A percentile compares a stretch with the other conserved stretches of the same genome.
Conservation (phyloP, 2,329 filamentous ascomycete genomes). For the Alternaria conjuncta region DNA sequence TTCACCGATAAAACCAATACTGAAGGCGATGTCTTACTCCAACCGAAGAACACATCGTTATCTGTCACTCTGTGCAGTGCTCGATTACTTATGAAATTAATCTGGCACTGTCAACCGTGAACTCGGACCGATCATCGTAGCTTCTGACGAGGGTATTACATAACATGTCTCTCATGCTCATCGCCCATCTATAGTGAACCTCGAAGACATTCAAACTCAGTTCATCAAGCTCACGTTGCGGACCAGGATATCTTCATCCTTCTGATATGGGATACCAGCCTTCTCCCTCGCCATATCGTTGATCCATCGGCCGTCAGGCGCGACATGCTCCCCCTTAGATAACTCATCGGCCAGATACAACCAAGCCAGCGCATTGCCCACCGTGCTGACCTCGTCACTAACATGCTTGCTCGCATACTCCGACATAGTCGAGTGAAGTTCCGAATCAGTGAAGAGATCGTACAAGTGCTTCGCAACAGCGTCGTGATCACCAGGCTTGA, state of each 20-base stretch:
- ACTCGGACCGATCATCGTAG: neutral
- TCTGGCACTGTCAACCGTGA: neutral
- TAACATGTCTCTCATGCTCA: neutral
- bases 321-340: conserved; percentile 62
- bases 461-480: conserved; percentile 72
- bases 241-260: conserved; percentile 68
- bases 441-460: conserved; percentile 69
- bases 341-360: conserved; percentile 76
- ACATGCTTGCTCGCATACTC: conserved; percentile 69
- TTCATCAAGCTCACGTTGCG: conserved; percentile 11
- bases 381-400: conserved; percentile 81
- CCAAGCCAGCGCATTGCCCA: conserved; percentile 79
- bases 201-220: neutral
- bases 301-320: conserved; percentile 70
- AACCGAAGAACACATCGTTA: no score
- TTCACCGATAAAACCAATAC: neutral
- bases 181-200: neutral
- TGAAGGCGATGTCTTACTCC: no score
- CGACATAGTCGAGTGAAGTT: conserved; percentile 72
- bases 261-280: conserved; percentile 64
- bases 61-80: no score
- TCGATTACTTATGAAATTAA: no score
- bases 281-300: conserved; percentile 75
- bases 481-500: conserved; percentile 72
- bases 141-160: neutral